These are phyloP conservation scores for Plasmodium blacklocki DNA, from an alignment of 169 alveolate genomes.

Conservation along the genomic window DNA sequence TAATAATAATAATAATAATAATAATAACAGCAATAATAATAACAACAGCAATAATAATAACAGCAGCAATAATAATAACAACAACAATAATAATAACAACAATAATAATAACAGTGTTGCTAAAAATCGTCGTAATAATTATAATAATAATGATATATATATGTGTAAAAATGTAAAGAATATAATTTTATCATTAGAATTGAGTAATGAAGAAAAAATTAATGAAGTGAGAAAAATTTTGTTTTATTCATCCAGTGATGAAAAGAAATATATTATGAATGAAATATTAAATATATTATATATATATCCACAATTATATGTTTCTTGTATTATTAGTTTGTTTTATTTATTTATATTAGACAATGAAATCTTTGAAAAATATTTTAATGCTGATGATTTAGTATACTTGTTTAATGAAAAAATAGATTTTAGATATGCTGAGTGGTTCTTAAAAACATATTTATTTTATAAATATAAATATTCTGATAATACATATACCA, in stretches of 20 bases:
- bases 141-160: not conserved
- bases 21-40: not conserved
- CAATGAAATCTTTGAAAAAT: constrained; percentile 39
- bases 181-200: constrained; percentile 32
- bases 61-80: not conserved
- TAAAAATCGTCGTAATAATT: not conserved
- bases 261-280: constrained; percentile 43
- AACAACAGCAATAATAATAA: not conserved
- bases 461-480: constrained; percentile 50
- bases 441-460: constrained; percentile 61
- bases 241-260: constrained; percentile 47
- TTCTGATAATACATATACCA: constrained; percentile 11
- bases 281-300: constrained; percentile 40
- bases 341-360: constrained; percentile 58
- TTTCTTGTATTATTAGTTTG: constrained; percentile 25
- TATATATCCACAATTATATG: constrained; percentile 57
- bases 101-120: not conserved
- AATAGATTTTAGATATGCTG: constrained; percentile 57
- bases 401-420: constrained; percentile 35
- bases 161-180: constrained; percentile 37
- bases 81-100: not conserved
- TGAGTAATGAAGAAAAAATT: constrained; percentile 56
- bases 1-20: not conserved
- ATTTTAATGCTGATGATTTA: constrained; percentile 24
- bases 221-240: constrained; percentile 20